Conservation (phyloP, 2,329 filamentous ascomycete species). For the Neurospora sp. region DNA sequence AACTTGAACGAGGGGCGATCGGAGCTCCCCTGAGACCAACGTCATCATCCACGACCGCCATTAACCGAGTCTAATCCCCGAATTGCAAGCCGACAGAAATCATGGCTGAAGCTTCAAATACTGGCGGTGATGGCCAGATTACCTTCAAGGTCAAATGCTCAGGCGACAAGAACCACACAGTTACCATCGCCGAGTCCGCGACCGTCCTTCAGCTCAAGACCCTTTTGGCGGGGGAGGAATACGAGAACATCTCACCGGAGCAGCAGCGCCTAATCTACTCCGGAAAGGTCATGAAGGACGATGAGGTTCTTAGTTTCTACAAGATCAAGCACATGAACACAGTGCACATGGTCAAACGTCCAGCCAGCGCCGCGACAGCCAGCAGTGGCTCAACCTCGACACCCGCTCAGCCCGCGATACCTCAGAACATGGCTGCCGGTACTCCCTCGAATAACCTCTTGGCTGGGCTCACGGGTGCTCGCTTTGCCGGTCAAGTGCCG, state of each 20-base stretch:
- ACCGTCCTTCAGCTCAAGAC: constrained; percentile 80
- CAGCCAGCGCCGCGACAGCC: constrained; percentile 64
- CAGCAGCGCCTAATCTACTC: constrained; percentile 96
- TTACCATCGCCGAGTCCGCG: constrained; percentile 69
- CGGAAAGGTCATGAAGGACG: constrained; percentile 91
- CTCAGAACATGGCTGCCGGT: constrained; percentile 70
- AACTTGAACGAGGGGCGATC: not conserved
- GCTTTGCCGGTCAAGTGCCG: constrained; percentile 86
- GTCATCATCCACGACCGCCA: not conserved
- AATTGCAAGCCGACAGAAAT: constrained; percentile 7
- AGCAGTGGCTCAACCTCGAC: constrained; percentile 31
- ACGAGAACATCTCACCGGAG: constrained; percentile 77
- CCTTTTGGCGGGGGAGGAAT: constrained; percentile 71
- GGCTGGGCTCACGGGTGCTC: constrained; percentile 80
- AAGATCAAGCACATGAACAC: constrained; percentile 97
- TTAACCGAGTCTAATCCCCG: not conserved
- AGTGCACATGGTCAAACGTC: constrained; percentile 92
- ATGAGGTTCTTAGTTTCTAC: constrained; percentile 72
- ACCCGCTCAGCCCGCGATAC: constrained; percentile 49
- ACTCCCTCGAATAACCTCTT: constrained; percentile 74
- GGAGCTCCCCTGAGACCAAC: not conserved
- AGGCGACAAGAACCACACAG: constrained; percentile 71
- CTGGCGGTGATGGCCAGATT: constrained; percentile 60
- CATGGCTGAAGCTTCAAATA: constrained; percentile 57
- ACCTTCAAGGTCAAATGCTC: constrained; percentile 98